A percentile compares a stretch with the other conserved stretches of the same genome.
phyloP scores from a whole-genome alignment of 768 basidiomycete species.

The Tricholoma hemisulphureum region DNA sequence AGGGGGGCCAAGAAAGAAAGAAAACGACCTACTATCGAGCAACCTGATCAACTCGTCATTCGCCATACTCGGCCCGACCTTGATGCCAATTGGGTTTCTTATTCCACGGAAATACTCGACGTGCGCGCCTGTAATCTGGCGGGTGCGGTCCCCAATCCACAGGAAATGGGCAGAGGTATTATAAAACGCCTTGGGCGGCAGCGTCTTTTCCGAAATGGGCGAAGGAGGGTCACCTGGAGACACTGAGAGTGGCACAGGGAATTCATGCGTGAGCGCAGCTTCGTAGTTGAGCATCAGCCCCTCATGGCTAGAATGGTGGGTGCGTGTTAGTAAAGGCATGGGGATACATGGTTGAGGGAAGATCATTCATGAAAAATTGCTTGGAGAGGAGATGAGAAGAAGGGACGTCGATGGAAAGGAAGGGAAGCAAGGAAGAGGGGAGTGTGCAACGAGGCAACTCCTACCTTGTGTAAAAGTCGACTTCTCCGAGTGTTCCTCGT shows the following conservation, averaged over 20 bases:
- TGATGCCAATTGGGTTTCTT: slow-evolving; percentile 92
- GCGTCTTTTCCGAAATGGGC: slow-evolving; percentile 5
- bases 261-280: slow-evolving; percentile 79
- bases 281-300: slow-evolving; percentile 93
- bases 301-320: slow-evolving; percentile 64
- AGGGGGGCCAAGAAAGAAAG: too few relatives aligned
- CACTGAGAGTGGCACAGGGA: slow-evolving; percentile 31
- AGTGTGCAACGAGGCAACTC: slow-evolving; percentile 9
- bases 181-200: slow-evolving; percentile 53
- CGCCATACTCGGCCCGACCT: slow-evolving; percentile 89
- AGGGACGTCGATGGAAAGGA: background rate
- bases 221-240: slow-evolving; percentile 17
- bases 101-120: slow-evolving; percentile 94
- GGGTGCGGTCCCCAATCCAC: slow-evolving; percentile 96
- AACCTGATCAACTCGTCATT: slow-evolving; percentile 72
- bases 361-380: background rate
- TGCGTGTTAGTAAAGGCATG: background rate
- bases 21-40: slow-evolving; percentile 61
- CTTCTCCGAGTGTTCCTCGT: slow-evolving; percentile 73
- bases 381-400: background rate
- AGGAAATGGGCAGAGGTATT: slow-evolving; percentile 93
- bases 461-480: slow-evolving; percentile 91
- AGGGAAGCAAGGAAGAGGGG: slow-evolving; percentile 4
- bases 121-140: slow-evolving; percentile 90
- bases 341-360: background rate